Percentiles rank a stretch among this genome's conserved stretches.
These are phyloP conservation scores for Coniochaeta sp. DNA, from an alignment of 2,329 filamentous ascomycete genomes.

Conservation along the genomic window DNA sequence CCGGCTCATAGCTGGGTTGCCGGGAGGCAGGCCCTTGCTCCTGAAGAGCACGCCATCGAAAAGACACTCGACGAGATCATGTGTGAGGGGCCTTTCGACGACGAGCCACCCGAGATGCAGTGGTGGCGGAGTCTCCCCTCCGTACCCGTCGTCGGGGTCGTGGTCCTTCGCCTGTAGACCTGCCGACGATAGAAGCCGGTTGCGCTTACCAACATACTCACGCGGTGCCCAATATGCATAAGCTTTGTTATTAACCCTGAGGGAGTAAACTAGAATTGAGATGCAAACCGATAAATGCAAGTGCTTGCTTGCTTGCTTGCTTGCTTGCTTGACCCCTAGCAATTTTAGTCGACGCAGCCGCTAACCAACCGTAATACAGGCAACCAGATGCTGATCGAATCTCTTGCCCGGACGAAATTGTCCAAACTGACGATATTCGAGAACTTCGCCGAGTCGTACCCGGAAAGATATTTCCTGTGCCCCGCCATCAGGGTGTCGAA, in stretches of 20 bases:
- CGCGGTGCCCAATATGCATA: constrained; percentile 19
- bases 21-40: constrained; percentile 7
- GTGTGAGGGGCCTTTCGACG: constrained; percentile 12
- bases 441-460: constrained; percentile 22
- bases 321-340: constrained; percentile 3
- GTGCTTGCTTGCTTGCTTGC: constrained; percentile 5
- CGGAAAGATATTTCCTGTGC: constrained; percentile 7
- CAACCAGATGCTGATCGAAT: background rate
- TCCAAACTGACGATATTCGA: constrained; percentile 14
- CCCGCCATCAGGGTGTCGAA: constrained; percentile 10
- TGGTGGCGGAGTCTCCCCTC: constrained; percentile 17
- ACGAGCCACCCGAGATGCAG: constrained; percentile 12
- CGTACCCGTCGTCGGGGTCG: constrained; percentile 17
- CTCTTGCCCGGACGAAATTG: background rate
- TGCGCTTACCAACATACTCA: constrained; percentile 19
- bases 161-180: constrained; percentile 22
- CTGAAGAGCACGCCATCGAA: constrained; percentile 7
- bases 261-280: constrained; percentile 15
- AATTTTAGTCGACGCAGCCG: background rate
- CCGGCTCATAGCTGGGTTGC: constrained; percentile 13
- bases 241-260: constrained; percentile 23
- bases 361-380: background rate
- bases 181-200: constrained; percentile 19
- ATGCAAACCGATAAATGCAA: constrained; percentile 5
- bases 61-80: constrained; percentile 14